Evolutionary conservation across 192 early-diverging fungal genomes (phyloP).

Genomic region (Backusella tarrabulga): DNA sequence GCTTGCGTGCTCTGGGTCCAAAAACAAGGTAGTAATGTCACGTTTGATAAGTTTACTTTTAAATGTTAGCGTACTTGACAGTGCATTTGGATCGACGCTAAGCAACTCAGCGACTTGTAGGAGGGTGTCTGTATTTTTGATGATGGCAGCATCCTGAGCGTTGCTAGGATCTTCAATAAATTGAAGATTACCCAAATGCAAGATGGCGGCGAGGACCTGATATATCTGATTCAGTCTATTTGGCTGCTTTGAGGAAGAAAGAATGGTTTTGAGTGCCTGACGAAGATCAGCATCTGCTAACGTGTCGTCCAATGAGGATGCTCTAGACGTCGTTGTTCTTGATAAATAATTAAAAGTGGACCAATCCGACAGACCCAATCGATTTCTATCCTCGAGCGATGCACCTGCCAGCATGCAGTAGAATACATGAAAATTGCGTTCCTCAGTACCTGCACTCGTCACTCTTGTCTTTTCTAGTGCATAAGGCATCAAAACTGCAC

Average conservation of each 20-base stretch:
- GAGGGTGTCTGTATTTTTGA: slow-evolving; percentile 76
- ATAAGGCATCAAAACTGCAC: slow-evolving; percentile 84
- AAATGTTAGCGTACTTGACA: slow-evolving; percentile 76
- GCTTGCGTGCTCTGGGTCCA: slow-evolving; percentile 68
- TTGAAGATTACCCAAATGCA: slow-evolving; percentile 86
- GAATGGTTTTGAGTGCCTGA: slow-evolving; percentile 79
- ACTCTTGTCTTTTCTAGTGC: slow-evolving; percentile 86
- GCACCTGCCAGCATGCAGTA: slow-evolving; percentile 89
- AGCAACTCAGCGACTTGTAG: slow-evolving; percentile 76
- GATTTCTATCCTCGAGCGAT: slow-evolving; percentile 71
- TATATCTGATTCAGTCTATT: slow-evolving; percentile 83
- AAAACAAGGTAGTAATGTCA: slow-evolving; percentile 79
- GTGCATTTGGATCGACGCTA: slow-evolving; percentile 68
- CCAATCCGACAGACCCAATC: slow-evolving; percentile 71
- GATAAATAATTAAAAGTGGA: slow-evolving; percentile 56
- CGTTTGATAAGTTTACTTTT: slow-evolving; percentile 81
- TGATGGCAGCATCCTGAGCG: slow-evolving; percentile 69
- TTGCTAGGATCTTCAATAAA: slow-evolving; percentile 71
- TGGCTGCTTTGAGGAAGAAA: slow-evolving; percentile 56
- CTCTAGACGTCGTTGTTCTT: slow-evolving; percentile 41
- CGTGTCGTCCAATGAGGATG: slow-evolving; percentile 51
- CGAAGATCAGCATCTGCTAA: slow-evolving; percentile 66
- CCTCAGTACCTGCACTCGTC: slow-evolving; percentile 56
- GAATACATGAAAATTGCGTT: slow-evolving; percentile 93
- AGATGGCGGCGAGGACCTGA: slow-evolving; percentile 79